Base-by-base conservation (phyloP, 164 flowering plant species). In the Vitis riparia region DNA sequence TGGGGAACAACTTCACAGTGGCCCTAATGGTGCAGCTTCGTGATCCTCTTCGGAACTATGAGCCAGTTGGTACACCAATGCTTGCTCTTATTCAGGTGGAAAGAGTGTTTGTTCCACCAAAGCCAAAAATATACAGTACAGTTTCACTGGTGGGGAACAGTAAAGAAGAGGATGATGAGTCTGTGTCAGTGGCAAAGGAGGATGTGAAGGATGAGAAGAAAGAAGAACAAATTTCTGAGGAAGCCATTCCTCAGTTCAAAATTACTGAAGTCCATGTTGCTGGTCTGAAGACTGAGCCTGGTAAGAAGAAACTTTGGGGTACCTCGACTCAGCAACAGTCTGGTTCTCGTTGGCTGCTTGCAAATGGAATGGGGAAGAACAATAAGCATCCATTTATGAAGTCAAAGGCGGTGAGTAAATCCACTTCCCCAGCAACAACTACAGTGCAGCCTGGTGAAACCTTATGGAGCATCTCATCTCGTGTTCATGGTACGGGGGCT, bases 311-410 rank as follows among this genome's bases (percentile, higher is more conserved):
- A 65, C 74, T 77, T 13, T 87, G 89, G 89, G 89, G 91, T 56
- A 73, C 70, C 1, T 65, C 71, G 50, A 73, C 66, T 60, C 98
- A 95, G 75, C 90, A 89, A 68, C 90, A 88, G 53, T 84, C 98
- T 30, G 99, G 97, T 30, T 90, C 99, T 5, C 93, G 97, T n/a
- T 96, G 99, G 99, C 77, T 93, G 81, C 78, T 89, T 57, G 97
- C 98, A 1, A 82, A 80, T 67, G 97, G 95, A 52, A 90, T 91
- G 94, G 96, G 97, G 29, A 93, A 95, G 79, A 78, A 57, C 75
- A 86, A 81, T 53, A 90, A 91, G 77, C 79, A 84, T 75, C 91
- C 94, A 37, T 65, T 89, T 55, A 71, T 88, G 84, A 90, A 89
- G 76, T 83, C 97, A 27, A 92, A 86, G 77, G 65, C 70, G 53